Base-by-base conservation (phyloP, 1,284 basidiomycete species). In the Cerioporus squamosus region DNA sequence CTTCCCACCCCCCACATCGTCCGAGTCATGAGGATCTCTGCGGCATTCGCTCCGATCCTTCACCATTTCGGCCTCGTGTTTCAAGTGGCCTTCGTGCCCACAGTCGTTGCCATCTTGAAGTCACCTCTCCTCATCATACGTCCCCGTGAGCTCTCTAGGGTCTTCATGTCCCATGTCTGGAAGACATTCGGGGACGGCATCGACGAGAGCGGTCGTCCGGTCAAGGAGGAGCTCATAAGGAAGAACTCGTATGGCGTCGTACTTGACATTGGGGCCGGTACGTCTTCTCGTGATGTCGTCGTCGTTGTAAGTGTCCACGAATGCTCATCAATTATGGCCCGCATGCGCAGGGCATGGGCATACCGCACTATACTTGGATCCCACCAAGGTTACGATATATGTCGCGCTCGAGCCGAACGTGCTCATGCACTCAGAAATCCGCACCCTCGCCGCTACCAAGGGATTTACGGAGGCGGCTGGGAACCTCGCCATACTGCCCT, bases 211-310 rank as follows among this genome's bases (percentile, higher is more conserved):
- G 71, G 70, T 0, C 72, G 74, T 12, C 62, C 71, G 0, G 68
- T 76, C 0, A 91, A 90, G 70, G 61, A 74, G 12, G 57, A 58
- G 0, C 75, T 91, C 46, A 79, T 91, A 48, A 77, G 79, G 0
- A 75, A 76, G 0, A 72, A 86, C 63, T 86, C 88, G 2, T 65
- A 72, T 12, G 89, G 89, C 2, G 74, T 83, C 2, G 85, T 91
- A 1, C 75, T 91, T 22, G 89, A 91, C 63, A 63, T 91, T 31
- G 90, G 89, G 17, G 88, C 89, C 70, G 89, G 88, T 85, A 58
- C 57, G 72, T 66, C 42, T 9, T 29, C 29, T 29, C 10, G 29
- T 29, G 8, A 9, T 29, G 29, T n/a, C 29, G 29, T 7, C 7
- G 29, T 29, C 8, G 29, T 10, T 3, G 3, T 2, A 23, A 18